Conservation (phyloP, 257 asterid genomes). For the Verbascum thapsus region DNA sequence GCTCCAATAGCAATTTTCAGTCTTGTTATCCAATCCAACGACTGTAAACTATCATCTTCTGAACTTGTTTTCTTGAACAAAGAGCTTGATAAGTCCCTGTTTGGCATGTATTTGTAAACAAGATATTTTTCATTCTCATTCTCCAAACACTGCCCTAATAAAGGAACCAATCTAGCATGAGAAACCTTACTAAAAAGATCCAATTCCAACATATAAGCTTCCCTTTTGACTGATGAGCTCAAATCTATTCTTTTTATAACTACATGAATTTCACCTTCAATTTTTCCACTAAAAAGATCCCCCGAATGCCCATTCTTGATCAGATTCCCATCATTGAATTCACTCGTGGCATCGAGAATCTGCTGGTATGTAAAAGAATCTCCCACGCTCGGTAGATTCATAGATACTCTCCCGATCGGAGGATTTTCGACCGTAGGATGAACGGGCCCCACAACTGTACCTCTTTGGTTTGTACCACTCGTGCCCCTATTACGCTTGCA, state of each 20-base stretch:
- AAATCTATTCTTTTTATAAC: constrained; percentile 72
- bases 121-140: constrained; percentile 78
- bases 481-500: constrained; percentile 65
- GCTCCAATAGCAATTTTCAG: constrained; percentile 92
- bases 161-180: constrained; percentile 78
- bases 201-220: constrained; percentile 61
- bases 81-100: constrained; percentile 79
- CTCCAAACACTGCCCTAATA: constrained; percentile 91
- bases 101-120: constrained; percentile 83
- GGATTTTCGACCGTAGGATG: constrained; percentile 52
- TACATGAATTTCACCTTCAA: constrained; percentile 74
- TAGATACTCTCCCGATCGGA: constrained; percentile 48
- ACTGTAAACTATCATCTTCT: constrained; percentile 59
- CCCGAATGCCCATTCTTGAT: constrained; percentile 87
- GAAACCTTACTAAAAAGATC: constrained; percentile 70
- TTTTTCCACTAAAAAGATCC: constrained; percentile 64
- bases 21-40: constrained; percentile 97
- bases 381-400: constrained; percentile 66
- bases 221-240: constrained; percentile 42
- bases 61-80: constrained; percentile 69
- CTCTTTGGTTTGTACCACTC: constrained; percentile 46
- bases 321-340: constrained; percentile 59
- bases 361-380: constrained; percentile 78
- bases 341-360: constrained; percentile 74
- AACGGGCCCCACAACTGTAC: constrained; percentile 66